Evolutionary conservation across 2,329 filamentous ascomycete species (phyloP).

Genomic region (Pseudogymnoascus sp.): DNA sequence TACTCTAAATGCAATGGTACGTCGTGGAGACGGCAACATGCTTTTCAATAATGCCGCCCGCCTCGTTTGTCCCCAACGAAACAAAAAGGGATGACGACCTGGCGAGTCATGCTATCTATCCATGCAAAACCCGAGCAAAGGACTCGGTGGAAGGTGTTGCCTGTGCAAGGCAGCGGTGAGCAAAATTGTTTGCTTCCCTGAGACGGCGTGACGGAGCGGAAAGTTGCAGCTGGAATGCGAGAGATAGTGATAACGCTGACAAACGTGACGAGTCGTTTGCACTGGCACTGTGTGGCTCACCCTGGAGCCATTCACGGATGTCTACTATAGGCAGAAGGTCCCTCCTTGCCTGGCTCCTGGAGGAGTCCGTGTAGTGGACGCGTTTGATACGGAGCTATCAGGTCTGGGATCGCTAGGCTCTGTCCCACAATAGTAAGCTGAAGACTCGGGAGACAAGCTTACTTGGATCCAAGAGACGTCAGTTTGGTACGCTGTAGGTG

Average conservation of each 20-base stretch:
- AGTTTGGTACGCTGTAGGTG: not conserved
- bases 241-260: slow-evolving; percentile 1
- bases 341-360: not conserved
- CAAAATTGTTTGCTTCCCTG: not conserved
- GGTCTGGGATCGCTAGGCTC: not conserved
- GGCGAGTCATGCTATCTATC: not conserved
- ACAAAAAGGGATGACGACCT: not conserved
- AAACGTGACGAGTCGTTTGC: slow-evolving; percentile 3
- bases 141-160: not conserved
- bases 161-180: not conserved
- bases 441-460: not conserved
- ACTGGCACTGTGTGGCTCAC: not conserved
- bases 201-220: not conserved
- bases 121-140: not conserved
- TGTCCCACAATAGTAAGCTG: not conserved
- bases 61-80: not conserved
- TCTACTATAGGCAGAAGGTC: not conserved
- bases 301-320: not conserved
- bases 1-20: slow-evolving; percentile 1
- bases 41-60: not conserved
- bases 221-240: not conserved
- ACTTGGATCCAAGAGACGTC: not conserved
- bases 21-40: not conserved
- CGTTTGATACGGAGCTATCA: not conserved
- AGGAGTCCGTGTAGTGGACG: not conserved